Conservation (phyloP, 176 grass and related monocot genomes). For the Eremochloa ophiuroides region DNA sequence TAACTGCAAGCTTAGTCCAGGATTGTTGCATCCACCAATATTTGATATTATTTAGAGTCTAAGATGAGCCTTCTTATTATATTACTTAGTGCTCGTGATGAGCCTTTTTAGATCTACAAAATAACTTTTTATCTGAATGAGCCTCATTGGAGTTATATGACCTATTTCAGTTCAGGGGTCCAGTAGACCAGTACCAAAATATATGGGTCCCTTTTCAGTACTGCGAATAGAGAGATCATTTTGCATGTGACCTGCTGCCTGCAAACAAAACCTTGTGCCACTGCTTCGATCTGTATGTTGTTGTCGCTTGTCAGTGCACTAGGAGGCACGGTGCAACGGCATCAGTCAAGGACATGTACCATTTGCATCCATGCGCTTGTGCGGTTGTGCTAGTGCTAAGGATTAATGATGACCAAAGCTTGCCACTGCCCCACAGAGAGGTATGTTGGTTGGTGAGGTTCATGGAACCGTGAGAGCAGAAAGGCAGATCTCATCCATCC, state of each 20-base stretch:
- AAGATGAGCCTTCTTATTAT: background rate
- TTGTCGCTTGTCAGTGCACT: background rate
- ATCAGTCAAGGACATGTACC: slow-evolving; percentile 9
- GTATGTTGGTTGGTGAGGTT: slow-evolving; percentile 23
- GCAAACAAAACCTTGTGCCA: slow-evolving; percentile 6
- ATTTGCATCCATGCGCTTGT: background rate
- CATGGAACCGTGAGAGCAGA: background rate
- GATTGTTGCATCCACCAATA: background rate
- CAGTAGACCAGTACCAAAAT: background rate
- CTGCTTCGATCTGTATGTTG: background rate
- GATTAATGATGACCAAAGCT: slow-evolving; percentile 7
- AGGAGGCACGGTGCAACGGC: slow-evolving; percentile 4
- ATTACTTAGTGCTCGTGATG: background rate
- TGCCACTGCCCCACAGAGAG: background rate
- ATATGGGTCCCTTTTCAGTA: background rate
- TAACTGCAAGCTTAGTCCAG: background rate
- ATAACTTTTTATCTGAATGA: no score
- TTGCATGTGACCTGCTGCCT: background rate
- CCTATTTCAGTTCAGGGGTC: background rate
- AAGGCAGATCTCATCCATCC: background rate
- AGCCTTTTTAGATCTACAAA: no score
- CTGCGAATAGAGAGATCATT: background rate
- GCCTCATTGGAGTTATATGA: background rate
- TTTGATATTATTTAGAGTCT: background rate
- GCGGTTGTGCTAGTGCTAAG: background rate